phyloP scores from a whole-genome alignment of 2,329 filamentous ascomycete genomes.

The Aspergillus ustus region DNA sequence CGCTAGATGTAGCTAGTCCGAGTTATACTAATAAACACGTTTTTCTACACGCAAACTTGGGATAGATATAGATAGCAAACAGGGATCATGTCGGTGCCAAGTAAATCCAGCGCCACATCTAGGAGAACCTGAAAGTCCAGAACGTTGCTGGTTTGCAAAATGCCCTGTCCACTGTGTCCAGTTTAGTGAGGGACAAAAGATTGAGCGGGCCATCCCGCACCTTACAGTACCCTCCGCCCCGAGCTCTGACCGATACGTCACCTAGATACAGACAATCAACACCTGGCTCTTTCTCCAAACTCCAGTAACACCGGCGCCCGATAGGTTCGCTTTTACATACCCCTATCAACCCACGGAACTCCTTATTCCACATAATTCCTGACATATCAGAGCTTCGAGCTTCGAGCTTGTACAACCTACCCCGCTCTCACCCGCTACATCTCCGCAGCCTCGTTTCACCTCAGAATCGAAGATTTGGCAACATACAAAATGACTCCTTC shows the following conservation, averaged over 20 bases:
- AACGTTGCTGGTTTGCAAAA: background rate
- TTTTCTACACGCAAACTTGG: background rate
- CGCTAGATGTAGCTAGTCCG: too few relatives aligned
- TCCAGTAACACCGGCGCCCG: background rate
- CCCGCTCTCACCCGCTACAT: background rate
- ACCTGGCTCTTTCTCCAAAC: background rate
- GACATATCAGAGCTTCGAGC: background rate
- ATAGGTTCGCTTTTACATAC: background rate
- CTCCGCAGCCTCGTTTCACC: background rate
- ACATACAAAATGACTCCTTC: constrained; percentile 45
- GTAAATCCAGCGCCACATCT: background rate
- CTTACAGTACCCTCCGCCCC: background rate
- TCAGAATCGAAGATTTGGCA: background rate
- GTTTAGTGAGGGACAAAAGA: background rate
- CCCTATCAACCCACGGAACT: background rate
- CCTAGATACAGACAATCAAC: background rate
- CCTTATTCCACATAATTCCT: background rate
- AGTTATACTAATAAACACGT: background rate
- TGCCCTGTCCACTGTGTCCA: background rate
- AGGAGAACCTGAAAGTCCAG: background rate
- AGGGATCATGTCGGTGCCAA: background rate
- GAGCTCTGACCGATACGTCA: constrained; percentile 17
- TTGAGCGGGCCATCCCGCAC: constrained; percentile 15
- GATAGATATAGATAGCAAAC: background rate
- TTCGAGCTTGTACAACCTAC: background rate